These are phyloP conservation scores for Blastobotrys indianensis DNA, from an alignment of 1,139 yeast genomes.

Conservation along the genomic window DNA sequence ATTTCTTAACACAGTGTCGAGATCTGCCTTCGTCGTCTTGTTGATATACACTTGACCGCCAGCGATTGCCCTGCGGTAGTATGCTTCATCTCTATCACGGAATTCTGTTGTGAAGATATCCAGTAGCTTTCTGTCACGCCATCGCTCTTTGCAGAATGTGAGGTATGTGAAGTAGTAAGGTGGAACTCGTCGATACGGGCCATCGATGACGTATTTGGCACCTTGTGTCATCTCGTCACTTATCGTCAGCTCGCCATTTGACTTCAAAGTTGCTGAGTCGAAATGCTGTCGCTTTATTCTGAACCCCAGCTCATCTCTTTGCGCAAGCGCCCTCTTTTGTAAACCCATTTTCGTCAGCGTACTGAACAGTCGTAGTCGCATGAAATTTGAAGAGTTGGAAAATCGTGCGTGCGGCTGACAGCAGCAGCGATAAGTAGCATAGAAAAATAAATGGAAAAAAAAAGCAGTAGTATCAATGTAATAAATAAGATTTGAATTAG, in stretches of 20 bases:
- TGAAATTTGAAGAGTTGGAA: neutral
- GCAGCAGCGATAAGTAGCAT: neutral
- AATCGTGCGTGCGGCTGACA: neutral
- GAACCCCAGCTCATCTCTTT: slow-evolving; percentile 26
- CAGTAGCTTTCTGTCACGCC: slow-evolving; percentile 75
- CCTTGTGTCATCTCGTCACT: slow-evolving; percentile 34
- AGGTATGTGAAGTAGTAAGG: slow-evolving; percentile 87
- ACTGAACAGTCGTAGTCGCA: neutral
- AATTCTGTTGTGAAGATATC: slow-evolving; percentile 84
- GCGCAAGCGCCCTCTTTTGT: slow-evolving; percentile 5
- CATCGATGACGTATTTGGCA: slow-evolving; percentile 36
- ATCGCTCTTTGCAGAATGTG: slow-evolving; percentile 85
- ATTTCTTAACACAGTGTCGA: slow-evolving; percentile 64
- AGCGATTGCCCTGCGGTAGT: slow-evolving; percentile 59
- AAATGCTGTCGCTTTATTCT: slow-evolving; percentile 25
- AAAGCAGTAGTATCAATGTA: neutral
- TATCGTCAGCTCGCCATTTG: slow-evolving; percentile 21
- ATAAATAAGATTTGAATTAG: neutral
- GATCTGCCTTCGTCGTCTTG: slow-evolving; percentile 48
- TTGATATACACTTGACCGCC: slow-evolving; percentile 72
- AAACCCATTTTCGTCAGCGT: neutral
- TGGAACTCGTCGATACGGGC: slow-evolving; percentile 56
- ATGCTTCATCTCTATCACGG: slow-evolving; percentile 66
- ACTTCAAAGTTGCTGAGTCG: slow-evolving; percentile 19
- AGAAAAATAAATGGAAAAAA: neutral